A percentile compares a stretch with the other conserved stretches of the same genome.
phyloP scores from a whole-genome alignment of 2,329 filamentous ascomycete species.

The Xylogone sp. region DNA sequence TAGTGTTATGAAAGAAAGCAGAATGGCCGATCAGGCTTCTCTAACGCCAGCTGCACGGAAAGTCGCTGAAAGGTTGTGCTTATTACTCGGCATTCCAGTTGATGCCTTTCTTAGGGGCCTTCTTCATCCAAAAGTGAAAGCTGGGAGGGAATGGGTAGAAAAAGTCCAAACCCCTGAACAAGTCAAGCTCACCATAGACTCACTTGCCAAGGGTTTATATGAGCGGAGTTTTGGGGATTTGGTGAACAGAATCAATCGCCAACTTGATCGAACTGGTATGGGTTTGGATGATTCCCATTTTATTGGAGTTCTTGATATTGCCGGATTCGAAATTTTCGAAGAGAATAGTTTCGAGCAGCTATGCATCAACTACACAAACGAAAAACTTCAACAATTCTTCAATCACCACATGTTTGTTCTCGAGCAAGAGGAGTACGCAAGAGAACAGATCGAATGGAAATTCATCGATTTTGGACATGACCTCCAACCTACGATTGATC shows the following conservation, averaged over 20 bases:
- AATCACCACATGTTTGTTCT: slow-evolving; percentile 99
- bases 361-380: slow-evolving; percentile 99
- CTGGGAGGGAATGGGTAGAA: slow-evolving; percentile 95
- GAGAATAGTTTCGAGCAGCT: slow-evolving; percentile 98
- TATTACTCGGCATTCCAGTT: slow-evolving; percentile 75
- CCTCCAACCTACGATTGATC: slow-evolving; percentile 92
- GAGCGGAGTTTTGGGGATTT: slow-evolving; percentile 93
- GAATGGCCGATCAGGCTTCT: slow-evolving; percentile 85
- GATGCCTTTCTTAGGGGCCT: slow-evolving; percentile 87
- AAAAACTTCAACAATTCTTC: slow-evolving; percentile 98
- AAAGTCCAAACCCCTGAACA: slow-evolving; percentile 98
- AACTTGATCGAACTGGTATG: slow-evolving; percentile 81
- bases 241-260: slow-evolving; percentile 85
- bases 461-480: slow-evolving; percentile 99
- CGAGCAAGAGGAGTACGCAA: slow-evolving; percentile 95
- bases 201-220: slow-evolving; percentile 94
- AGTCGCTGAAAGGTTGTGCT: slow-evolving; percentile 75
- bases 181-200: slow-evolving; percentile 84
- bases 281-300: slow-evolving; percentile 87
- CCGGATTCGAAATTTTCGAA: slow-evolving; percentile 98
- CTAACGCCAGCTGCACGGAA: slow-evolving; percentile 71
- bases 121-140: slow-evolving; percentile 90
- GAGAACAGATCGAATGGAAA: slow-evolving; percentile 98
- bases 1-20: slow-evolving; percentile 82
- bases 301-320: slow-evolving; percentile 97